phyloP scores from a whole-genome alignment of 2,329 filamentous ascomycete genomes.

The Scopulariopsis brevicaulis region DNA sequence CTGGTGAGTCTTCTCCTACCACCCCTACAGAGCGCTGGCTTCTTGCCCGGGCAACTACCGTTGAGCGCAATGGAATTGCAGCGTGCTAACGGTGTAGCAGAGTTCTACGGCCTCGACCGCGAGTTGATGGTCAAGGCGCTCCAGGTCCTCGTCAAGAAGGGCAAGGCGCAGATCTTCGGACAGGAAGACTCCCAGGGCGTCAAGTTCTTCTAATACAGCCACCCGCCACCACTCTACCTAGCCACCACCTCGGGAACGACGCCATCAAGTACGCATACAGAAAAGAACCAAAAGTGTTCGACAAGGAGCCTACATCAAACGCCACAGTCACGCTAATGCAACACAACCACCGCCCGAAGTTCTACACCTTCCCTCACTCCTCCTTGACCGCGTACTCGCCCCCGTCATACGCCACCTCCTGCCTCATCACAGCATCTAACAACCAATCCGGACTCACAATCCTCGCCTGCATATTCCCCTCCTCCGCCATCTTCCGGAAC shows the following conservation, averaged over 20 bases:
- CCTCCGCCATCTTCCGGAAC: slow-evolving; percentile 69
- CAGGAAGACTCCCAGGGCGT: slow-evolving; percentile 80
- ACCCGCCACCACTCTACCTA: neutral
- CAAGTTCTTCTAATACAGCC: slow-evolving; percentile 72
- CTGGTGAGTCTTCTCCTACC: slow-evolving; percentile 34
- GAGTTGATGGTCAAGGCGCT: slow-evolving; percentile 73
- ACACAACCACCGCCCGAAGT: neutral
- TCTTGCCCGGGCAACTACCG: too few relatives aligned
- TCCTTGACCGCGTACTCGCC: neutral
- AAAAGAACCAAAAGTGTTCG: neutral
- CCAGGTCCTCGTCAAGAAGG: slow-evolving; percentile 72
- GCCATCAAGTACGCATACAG: neutral
- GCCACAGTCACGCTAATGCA: neutral
- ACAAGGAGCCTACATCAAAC: neutral
- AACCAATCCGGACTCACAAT: slow-evolving; percentile 86
- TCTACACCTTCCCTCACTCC: neutral
- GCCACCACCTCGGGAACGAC: neutral
- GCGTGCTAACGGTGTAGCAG: slow-evolving; percentile 32
- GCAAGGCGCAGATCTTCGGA: slow-evolving; percentile 90
- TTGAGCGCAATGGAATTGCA: neutral
- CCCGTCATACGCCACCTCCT: slow-evolving; percentile 59
- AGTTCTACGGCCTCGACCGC: slow-evolving; percentile 80
- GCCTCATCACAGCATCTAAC: slow-evolving; percentile 78
- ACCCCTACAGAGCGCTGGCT: neutral
- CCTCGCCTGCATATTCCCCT: slow-evolving; percentile 67